Percentiles rank a stretch among this genome's conserved stretches.
Conservation (phyloP, 1,139 yeast genomes). For the Hansenula lynferdii region DNA sequence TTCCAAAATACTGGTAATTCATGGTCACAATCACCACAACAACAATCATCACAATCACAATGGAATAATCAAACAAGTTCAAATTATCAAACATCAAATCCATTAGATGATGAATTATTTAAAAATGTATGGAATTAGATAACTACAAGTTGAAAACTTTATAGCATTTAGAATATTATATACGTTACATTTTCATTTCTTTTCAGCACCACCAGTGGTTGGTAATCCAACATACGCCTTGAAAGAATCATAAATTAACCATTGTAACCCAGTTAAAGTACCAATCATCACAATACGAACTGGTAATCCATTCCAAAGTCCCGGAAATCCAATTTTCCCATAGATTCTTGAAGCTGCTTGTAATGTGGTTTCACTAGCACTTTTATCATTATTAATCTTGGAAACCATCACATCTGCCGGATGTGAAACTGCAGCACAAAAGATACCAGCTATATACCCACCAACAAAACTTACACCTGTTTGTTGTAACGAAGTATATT, state of each 20-base stretch:
- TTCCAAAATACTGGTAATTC: constrained; percentile 8
- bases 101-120: constrained; percentile 59
- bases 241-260: constrained; percentile 94
- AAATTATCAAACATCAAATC: constrained; percentile 22
- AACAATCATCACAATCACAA: no score
- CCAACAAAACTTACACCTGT: constrained; percentile 92
- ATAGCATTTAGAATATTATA: no score
- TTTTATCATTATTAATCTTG: constrained; percentile 74
- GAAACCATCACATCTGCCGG: constrained; percentile 98
- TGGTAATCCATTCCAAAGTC: constrained; percentile 92
- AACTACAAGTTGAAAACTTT: no score
- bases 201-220: constrained; percentile 82
- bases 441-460: constrained; percentile 94
- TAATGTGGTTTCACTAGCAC: constrained; percentile 60
- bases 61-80: constrained; percentile 7
- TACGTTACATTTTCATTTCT: no score
- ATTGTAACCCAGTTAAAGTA: constrained; percentile 93
- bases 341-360: constrained; percentile 72
- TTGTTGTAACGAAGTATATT: constrained; percentile 60
- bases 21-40: background rate
- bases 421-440: constrained; percentile 91
- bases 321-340: constrained; percentile 75
- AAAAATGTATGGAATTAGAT: constrained; percentile 55
- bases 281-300: constrained; percentile 96
- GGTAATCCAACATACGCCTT: constrained; percentile 89